Evolutionary conservation across 2,329 filamentous ascomycete genomes (phyloP).

Genomic region (Samsoniella hepiali): DNA sequence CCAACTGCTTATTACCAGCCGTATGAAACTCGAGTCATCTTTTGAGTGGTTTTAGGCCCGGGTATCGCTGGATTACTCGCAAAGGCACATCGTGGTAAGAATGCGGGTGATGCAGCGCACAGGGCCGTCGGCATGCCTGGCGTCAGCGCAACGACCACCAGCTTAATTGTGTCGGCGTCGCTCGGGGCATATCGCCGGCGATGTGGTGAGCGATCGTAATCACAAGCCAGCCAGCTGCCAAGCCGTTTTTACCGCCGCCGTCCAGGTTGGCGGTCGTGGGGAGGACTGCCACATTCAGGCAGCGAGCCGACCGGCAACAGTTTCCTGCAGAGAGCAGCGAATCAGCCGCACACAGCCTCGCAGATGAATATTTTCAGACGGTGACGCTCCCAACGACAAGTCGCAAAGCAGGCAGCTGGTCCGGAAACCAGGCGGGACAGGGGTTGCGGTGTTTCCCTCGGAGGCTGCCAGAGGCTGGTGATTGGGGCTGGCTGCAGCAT

Average conservation of each 20-base stretch:
- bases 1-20: background rate
- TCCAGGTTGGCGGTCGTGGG: background rate
- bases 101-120: constrained; percentile 15
- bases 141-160: constrained; percentile 11
- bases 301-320: background rate
- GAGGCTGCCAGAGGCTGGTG: background rate
- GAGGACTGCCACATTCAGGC: background rate
- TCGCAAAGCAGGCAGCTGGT: background rate
- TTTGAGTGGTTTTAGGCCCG: background rate
- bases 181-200: constrained; percentile 3
- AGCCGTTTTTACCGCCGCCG: background rate
- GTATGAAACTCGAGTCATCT: constrained; percentile 10
- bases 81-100: constrained; percentile 6
- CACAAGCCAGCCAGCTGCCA: background rate
- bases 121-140: constrained; percentile 3
- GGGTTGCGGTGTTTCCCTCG: constrained; percentile 3
- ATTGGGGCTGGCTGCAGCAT: constrained; percentile 3
- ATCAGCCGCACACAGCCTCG: background rate
- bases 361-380: background rate
- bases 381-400: background rate
- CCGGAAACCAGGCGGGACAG: background rate
- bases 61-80: constrained; percentile 8
- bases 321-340: background rate
- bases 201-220: constrained; percentile 3
- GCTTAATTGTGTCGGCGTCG: background rate